Conservation (phyloP, 106 monocot genomes). For the Hemerocallis citrina region DNA sequence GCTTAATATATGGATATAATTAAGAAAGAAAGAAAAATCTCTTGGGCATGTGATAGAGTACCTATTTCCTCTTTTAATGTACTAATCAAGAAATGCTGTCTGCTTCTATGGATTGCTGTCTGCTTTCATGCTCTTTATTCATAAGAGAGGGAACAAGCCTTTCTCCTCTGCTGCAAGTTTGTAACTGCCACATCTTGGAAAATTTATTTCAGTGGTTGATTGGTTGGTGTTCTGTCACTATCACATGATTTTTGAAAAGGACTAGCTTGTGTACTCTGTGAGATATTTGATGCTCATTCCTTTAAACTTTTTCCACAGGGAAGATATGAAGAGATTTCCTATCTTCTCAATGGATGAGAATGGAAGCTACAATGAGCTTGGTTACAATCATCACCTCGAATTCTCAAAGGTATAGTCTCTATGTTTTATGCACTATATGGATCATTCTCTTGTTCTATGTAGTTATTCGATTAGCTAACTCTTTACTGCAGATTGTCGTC, state of each 20-base stretch:
- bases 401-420: constrained; percentile 2
- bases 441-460: no score
- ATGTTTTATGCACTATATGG: background rate
- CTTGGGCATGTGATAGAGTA: no score
- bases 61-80: constrained; percentile 1
- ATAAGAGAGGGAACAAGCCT: no score
- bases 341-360: background rate
- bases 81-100: background rate
- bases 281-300: background rate
- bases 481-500: no score
- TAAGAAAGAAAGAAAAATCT: no score
- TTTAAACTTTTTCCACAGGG: background rate
- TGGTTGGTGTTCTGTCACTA: no score
- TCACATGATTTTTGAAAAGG: no score
- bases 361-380: constrained; percentile 1
- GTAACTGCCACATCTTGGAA: background rate
- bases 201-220: no score
- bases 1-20: no score
- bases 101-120: background rate
- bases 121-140: no score
- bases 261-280: no score
- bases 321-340: background rate
- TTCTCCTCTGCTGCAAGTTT: background rate
- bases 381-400: background rate
- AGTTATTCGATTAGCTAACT: no score